Evolutionary conservation across 1,284 basidiomycete species (phyloP), one percentile per base, ranked within the genome.

Genomic region (Moesziomyces parantarcticus): DNA sequence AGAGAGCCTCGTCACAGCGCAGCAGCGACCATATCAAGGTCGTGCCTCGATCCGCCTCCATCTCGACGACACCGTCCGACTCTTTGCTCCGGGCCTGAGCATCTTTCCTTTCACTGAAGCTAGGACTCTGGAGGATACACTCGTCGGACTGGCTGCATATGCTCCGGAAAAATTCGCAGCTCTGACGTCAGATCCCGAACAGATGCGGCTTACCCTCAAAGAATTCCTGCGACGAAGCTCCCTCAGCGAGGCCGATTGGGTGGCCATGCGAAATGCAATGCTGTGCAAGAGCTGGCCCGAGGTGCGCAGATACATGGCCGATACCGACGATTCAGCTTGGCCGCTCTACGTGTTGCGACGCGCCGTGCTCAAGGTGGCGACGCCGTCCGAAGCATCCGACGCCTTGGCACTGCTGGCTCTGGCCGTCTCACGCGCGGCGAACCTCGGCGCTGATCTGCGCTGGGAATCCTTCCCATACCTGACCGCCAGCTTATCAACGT

Each of bases 221-320:
- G 20, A 29, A 26, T 54, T 49, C 21, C 47, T 71, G 3, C 3
- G 1, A 3, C 13, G 41, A 9, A 34, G n/a, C 16, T 51, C 50
- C 1, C 16, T 46, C 7, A 22, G 48, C 8, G 41, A 44, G 22
- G 13, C 36, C 1, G 44, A 56, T 1, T 66, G 60, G 18, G 47
- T 72, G 9, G 25, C 62, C 5, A 29, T 48, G 16, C 69, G 69
- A 18, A 72, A 72, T n/a, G 63, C 69, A 2, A 51, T 62, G 45
- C 51, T 72, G 10, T 46, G 62, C 5, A 32, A 49, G 9, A 58
- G 58, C 53, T 72, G 69, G 69, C 39, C 58, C 3, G 49, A 58
- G 32, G 54, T 29, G 20, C 58, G 69, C 16, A 47, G 55, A 23
- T 34, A 54, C n/a, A 72, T 72, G 69, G 40, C 56, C 48, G 52